Evolutionary conservation across 495 filamentous ascomycete species (phyloP).

Genomic region (Podospora appendiculata): DNA sequence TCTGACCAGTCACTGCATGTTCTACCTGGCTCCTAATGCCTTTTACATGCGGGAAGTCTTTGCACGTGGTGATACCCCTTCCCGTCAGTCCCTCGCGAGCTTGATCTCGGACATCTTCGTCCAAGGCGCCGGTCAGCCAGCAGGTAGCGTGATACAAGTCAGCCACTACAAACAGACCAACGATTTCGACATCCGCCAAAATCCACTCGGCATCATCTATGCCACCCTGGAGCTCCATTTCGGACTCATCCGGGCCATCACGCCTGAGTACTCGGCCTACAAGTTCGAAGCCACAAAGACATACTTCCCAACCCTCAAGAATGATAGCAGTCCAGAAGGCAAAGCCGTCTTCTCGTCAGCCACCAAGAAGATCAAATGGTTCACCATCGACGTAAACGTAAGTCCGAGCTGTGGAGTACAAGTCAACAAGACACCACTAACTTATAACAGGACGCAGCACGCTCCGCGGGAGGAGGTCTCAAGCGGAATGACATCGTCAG

Average conservation of each 20-base stretch:
- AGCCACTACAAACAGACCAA: constrained; percentile 31
- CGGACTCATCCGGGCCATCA: constrained; percentile 44
- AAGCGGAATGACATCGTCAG: constrained; percentile 34
- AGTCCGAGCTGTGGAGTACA: neutral
- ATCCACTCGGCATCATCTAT: constrained; percentile 37
- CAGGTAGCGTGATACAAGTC: constrained; percentile 37
- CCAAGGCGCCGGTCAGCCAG: constrained; percentile 10
- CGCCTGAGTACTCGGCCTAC: constrained; percentile 47
- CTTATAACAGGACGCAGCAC: constrained; percentile 4
- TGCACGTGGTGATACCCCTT: constrained; percentile 48
- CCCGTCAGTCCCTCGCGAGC: constrained; percentile 30
- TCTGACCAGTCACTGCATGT: constrained; percentile 41
- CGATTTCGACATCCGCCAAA: constrained; percentile 36
- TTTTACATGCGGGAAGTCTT: constrained; percentile 47
- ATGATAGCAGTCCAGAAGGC: constrained; percentile 24
- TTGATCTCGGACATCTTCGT: constrained; percentile 42
- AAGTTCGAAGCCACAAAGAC: constrained; percentile 28
- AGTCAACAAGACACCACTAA: too few species aligned
- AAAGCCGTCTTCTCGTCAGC: constrained; percentile 30
- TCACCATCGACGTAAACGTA: constrained; percentile 38
- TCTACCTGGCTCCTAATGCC: constrained; percentile 46
- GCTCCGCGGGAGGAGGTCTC: constrained; percentile 7
- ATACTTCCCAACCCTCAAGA: constrained; percentile 14
- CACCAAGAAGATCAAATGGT: constrained; percentile 17
- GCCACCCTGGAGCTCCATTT: constrained; percentile 49